These are phyloP conservation scores for Lentinula lateritia DNA, from an alignment of 768 basidiomycete genomes.

Conservation along the genomic window DNA sequence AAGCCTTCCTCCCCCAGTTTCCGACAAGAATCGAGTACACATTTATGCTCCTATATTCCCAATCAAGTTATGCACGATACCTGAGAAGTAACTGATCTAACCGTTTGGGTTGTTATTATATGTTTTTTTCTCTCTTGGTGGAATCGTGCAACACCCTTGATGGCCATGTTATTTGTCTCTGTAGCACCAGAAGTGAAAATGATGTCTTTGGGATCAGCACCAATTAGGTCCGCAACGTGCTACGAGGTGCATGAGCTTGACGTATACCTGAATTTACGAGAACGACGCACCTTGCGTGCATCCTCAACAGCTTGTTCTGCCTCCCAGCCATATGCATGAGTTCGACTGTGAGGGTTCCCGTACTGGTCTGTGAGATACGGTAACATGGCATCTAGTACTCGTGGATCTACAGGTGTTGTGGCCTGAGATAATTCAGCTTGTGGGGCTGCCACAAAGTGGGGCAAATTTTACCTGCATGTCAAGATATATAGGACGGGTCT, in stretches of 20 bases:
- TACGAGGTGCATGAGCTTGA: conserved; percentile 24
- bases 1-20: conserved; percentile 95
- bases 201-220: conserved; percentile 92
- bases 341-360: conserved; percentile 97
- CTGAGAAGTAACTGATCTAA: conserved; percentile 29
- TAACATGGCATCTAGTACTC: conserved; percentile 95
- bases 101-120: conserved; percentile 92
- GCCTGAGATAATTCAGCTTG: conserved; percentile 45
- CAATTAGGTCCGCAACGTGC: conserved; percentile 89
- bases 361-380: conserved; percentile 94
- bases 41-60: conserved; percentile 86
- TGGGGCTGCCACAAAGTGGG: not conserved
- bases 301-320: conserved; percentile 92
- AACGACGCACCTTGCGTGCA: conserved; percentile 64
- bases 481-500: conserved; percentile 88
- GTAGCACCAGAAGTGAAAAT: conserved; percentile 98
- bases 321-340: conserved; percentile 99
- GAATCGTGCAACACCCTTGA: conserved; percentile 96
- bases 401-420: conserved; percentile 95
- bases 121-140: conserved; percentile 91
- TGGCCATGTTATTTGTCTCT: conserved; percentile 94
- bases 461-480: conserved; percentile 80
- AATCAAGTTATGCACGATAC: not conserved
- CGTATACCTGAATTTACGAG: not conserved
- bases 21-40: conserved; percentile 95